Base-by-base conservation (phyloP, 1,284 basidiomycete genomes). In the Trametes polyzona region DNA sequence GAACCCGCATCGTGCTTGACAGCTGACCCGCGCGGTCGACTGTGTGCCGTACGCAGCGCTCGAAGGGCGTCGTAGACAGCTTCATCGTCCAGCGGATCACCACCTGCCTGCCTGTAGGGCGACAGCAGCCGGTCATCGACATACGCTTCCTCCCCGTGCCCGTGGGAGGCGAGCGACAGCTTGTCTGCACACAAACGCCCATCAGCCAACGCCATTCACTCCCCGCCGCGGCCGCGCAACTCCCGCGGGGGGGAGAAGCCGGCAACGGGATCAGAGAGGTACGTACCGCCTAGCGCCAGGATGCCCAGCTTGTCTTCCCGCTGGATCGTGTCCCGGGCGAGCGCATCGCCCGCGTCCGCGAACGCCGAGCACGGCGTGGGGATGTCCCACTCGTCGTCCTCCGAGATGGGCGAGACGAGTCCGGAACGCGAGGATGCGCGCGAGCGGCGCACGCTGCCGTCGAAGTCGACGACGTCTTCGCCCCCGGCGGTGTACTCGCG, bases 271-370 rank as follows among this genome's bases (percentile, higher is more conserved):
- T 17, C 33, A 35, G 23, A 32, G 29, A 29, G 6, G 35, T 52
- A 61, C 63, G 30, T 63, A 82, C 61, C 53, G 47, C 79, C 70
- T 26, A 82, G 64, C 48, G 75, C 72, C 55, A 83, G 66, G 35
- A 81, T 71, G 32, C 81, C 81, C 55, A 80, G 61, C 70, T 81
- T 79, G 67, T 82, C 80, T 62, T 82, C 81, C 27, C 67, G 67
- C 60, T 71, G 69, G 62, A 82, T 80, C 19, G 74, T 68, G 42
- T 76, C 65, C 35, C 63, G 63, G 32, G 70, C 61, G 47, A 57
- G 62, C 44, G 64, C 64, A 48, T 69, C 64, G 43, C 67, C 65
- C 49, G 59, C 62, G 39, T 62, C 61, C 26, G 58, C 58, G 56
- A 66, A 63, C 17, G 67, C 64, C 62, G 63, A 58, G 19, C 58